Base-by-base conservation (phyloP, 2,329 filamentous ascomycete genomes). In the Dactylella cylindrospora region DNA sequence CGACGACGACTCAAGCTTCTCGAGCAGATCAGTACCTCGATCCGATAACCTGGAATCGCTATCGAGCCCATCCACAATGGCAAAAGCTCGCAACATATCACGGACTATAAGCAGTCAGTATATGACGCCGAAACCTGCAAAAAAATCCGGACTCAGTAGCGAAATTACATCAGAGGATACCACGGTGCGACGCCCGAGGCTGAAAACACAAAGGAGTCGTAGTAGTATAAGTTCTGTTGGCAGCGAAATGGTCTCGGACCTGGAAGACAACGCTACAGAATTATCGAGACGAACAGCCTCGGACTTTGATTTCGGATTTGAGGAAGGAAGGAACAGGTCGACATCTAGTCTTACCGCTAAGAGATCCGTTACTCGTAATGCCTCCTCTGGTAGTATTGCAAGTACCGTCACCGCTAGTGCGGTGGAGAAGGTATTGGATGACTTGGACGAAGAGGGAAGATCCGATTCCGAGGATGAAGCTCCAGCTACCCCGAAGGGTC, bases 401-500 rank as follows among this genome's bases (percentile, higher is more conserved):
- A 54, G 49, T 19, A 29, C 45, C 12, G 47, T 47, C 35, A 46
- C 35, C n/a, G 38, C 53, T 15, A 61, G 53, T 33, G 49, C 59
- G 7, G 59, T 64, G 22, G 59, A 64, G 19, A 55, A 55, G 39
- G 43, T 64, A 3, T 39, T 64, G 8, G 59, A 64, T 9, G 59
- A 64, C n/a, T 22, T 64, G 2, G 59, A 64, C 44, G 59, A 64
- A 26, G 50, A 55, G 29, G 59, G 59, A 12, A 44, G 51, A 17
- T 51, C 51, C 6, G 59, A 64, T 39, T 43, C 49, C 53, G 62
- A 67, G 76, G 29, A 73, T 82, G 22, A 78, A 77, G 65, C 76
- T 78, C 3, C 72, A 79, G 80, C 80, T 65, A 96, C 90, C 2
- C 91, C 91, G 1, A 84, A 80, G 71, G 76, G 77, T 22, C 33